A percentile compares a stretch with the other conserved stretches of the same genome.
phyloP scores from a whole-genome alignment of 805 yeast species.

The Nakazawaea pomicola region DNA sequence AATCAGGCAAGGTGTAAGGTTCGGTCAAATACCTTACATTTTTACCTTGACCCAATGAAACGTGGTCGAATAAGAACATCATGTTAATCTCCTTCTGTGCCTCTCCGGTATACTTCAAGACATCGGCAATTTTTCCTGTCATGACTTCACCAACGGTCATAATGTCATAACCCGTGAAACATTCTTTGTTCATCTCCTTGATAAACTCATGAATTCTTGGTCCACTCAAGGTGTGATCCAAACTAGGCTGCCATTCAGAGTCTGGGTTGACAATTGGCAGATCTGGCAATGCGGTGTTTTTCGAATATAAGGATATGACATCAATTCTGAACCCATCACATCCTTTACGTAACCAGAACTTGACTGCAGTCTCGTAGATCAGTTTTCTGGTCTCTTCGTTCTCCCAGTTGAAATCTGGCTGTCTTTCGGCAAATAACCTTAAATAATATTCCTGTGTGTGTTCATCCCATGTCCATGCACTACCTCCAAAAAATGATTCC shows the following conservation, averaged over 20 bases:
- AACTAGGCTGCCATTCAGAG: conserved; percentile 34
- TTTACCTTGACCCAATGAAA: conserved; percentile 32
- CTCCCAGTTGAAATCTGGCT: conserved; percentile 64
- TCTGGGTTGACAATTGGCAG: conserved; percentile 42
- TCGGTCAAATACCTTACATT: conserved; percentile 30
- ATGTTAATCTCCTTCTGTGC: conserved; percentile 33
- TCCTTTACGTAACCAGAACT: conserved; percentile 52
- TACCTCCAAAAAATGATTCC: conserved; percentile 46
- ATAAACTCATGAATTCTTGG: conserved; percentile 57
- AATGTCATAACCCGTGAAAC: conserved; percentile 40
- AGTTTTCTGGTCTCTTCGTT: conserved; percentile 33
- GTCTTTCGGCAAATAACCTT: conserved; percentile 45
- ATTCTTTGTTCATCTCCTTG: conserved; percentile 41
- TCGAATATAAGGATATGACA: conserved; percentile 47
- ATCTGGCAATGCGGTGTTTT: conserved; percentile 39
- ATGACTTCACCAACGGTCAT: conserved; percentile 59
- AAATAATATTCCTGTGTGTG: conserved; percentile 49
- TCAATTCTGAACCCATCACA: conserved; percentile 58
- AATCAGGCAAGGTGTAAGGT: conserved; percentile 31
- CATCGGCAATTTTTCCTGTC: conserved; percentile 33
- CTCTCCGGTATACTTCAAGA: conserved; percentile 36
- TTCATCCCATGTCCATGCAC: conserved; percentile 56
- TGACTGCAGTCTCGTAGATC: conserved; percentile 41
- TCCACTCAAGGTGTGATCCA: conserved; percentile 33
- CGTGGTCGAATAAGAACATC: conserved; percentile 32